A percentile compares a stretch with the other conserved stretches of the same genome.
These are phyloP conservation scores for Fusarium ramigenum DNA, from an alignment of 2,329 filamentous ascomycete species.

Conservation along the genomic window DNA sequence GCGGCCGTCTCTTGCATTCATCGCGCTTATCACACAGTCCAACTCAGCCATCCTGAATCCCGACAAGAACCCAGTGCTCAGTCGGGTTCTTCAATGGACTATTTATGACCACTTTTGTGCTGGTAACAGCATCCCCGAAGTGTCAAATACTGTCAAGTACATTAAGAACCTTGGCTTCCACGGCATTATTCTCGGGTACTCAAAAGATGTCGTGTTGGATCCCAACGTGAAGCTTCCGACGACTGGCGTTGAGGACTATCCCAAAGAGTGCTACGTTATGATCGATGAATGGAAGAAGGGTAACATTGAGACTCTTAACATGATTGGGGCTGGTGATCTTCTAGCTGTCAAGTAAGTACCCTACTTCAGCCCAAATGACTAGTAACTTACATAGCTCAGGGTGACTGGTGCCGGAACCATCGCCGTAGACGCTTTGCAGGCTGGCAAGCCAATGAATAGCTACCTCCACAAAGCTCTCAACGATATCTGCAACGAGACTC, in stretches of 20 bases:
- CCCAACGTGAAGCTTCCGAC: conserved; percentile 27
- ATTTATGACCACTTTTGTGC: conserved; percentile 68
- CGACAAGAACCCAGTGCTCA: conserved; percentile 50
- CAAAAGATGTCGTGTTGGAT: conserved; percentile 57
- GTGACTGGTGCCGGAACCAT: conserved; percentile 54
- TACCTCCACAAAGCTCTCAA: conserved; percentile 53
- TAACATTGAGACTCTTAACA: conserved; percentile 61
- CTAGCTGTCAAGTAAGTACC: conserved; percentile 63
- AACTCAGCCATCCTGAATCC: conserved; percentile 54
- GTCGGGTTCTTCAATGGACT: conserved; percentile 55
- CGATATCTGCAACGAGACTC: conserved; percentile 51
- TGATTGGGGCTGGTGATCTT: conserved; percentile 62
- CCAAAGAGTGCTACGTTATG: conserved; percentile 15
- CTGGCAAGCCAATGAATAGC: conserved; percentile 45
- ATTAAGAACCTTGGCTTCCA: conserved; percentile 61
- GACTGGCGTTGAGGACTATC: conserved; percentile 13
- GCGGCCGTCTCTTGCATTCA: conserved; percentile 37
- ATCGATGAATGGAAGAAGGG: conserved; percentile 61
- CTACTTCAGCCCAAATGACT: fast-evolving
- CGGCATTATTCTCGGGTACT: conserved; percentile 64
- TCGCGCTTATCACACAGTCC: conserved; percentile 38
- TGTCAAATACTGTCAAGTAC: conserved; percentile 54
- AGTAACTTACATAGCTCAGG: conserved; percentile 32
- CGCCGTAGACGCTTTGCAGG: conserved; percentile 51
- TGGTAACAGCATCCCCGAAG: conserved; percentile 58